These are phyloP conservation scores for Cinchona pubescens DNA, from an alignment of 257 asterid species.

Conservation along the genomic window DNA sequence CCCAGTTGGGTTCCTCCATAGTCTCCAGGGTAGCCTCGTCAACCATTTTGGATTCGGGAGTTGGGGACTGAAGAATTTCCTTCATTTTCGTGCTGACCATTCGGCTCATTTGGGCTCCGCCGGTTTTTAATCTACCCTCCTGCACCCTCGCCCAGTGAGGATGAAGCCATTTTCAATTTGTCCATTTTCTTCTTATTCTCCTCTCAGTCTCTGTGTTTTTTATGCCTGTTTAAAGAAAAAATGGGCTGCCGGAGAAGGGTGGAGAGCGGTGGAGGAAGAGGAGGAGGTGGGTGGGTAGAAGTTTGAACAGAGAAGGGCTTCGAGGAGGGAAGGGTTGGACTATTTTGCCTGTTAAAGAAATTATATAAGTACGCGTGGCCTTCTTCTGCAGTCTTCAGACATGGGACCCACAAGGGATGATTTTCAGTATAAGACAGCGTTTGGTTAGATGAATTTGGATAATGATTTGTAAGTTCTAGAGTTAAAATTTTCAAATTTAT, in stretches of 20 bases:
- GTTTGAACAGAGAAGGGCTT: not conserved
- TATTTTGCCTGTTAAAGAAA: too few species aligned
- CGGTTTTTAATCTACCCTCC: constrained; percentile 59
- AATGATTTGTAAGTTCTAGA: too few species aligned
- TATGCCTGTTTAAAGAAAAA: not conserved
- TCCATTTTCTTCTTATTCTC: constrained; percentile 50
- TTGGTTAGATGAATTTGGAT: too few species aligned
- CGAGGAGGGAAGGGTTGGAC: not conserved
- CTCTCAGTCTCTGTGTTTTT: not conserved
- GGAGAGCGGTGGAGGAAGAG: not conserved
- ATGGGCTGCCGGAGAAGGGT: not conserved
- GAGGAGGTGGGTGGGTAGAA: not conserved
- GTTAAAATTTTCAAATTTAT: too few species aligned
- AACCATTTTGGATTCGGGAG: constrained; percentile 76
- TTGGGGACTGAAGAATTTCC: constrained; percentile 72
- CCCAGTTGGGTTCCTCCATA: constrained; percentile 75
- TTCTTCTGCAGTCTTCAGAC: not conserved
- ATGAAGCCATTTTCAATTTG: constrained; percentile 74
- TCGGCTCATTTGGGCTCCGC: constrained; percentile 83
- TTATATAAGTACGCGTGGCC: constrained; percentile 53
- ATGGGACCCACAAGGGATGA: too few species aligned
- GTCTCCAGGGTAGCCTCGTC: constrained; percentile 83
- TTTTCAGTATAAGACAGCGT: too few species aligned
- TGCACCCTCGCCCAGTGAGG: constrained; percentile 77
- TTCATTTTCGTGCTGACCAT: constrained; percentile 71